Conservation (phyloP, 371 early-diverging fungal genomes). For the Phascolomyces articulosus region DNA sequence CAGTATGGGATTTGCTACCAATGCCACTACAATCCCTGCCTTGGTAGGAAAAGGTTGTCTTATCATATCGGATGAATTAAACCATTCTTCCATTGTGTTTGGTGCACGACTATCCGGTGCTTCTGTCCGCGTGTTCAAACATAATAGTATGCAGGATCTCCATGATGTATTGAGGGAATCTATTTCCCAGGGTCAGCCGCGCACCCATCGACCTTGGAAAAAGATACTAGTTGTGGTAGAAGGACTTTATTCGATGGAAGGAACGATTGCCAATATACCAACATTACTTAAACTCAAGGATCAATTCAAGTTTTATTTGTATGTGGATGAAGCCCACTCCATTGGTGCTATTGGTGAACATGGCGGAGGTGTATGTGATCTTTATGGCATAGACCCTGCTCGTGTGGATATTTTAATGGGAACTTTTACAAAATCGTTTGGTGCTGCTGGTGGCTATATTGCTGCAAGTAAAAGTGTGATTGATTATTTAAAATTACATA, state of each 20-base stretch:
- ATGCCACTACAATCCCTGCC: conserved; percentile 96
- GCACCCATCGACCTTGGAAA: conserved; percentile 99
- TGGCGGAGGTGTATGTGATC: conserved; percentile 96
- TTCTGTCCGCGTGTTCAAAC: conserved; percentile 94
- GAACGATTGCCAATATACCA: conserved; percentile 89
- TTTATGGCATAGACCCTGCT: conserved; percentile 87
- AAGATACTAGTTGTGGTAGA: conserved; percentile 99
- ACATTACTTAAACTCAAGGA: conserved; percentile 92
- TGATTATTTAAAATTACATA: conserved; percentile 81
- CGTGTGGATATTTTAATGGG: conserved; percentile 99
- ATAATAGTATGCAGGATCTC: conserved; percentile 88
- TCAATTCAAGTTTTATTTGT: conserved; percentile 97
- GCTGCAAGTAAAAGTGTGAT: conserved; percentile 80
- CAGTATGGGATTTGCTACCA: conserved; percentile 89
- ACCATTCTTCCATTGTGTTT: conserved; percentile 97
- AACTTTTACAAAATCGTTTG: conserved; percentile 99
- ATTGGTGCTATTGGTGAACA: conserved; percentile 93
- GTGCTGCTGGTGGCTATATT: conserved; percentile 98
- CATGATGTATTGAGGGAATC: conserved; percentile 88
- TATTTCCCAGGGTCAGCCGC: conserved; percentile 98
- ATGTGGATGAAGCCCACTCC: conserved; percentile 98
- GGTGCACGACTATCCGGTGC: conserved; percentile 97
- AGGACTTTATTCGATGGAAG: conserved; percentile 99
- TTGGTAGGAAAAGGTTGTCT: conserved; percentile 91
- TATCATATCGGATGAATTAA: conserved; percentile 97